phyloP scores from a whole-genome alignment of 1,284 basidiomycete species.

The Pseudozyma pruni region DNA sequence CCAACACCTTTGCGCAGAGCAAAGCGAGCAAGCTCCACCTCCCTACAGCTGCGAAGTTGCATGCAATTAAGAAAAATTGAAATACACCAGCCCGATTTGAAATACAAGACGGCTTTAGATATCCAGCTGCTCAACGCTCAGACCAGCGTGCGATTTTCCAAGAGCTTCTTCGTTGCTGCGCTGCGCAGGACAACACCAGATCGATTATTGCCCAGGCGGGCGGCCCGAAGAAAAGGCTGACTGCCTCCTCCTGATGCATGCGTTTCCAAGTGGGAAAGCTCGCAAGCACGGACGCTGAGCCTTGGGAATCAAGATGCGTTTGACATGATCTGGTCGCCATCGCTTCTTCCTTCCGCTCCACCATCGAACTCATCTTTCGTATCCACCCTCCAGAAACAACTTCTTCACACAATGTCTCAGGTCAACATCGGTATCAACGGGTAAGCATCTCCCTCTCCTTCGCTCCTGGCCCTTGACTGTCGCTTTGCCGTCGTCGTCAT shows the following conservation, averaged over 20 bases:
- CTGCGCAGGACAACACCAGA: not conserved
- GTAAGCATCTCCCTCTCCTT: constrained; percentile 32
- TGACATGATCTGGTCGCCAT: constrained; percentile 5
- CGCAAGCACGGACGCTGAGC: no score
- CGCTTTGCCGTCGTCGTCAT: not conserved
- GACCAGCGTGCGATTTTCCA: constrained; percentile 24
- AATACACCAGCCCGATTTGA: constrained; percentile 13
- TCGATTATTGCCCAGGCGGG: constrained; percentile 8
- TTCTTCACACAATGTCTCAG: constrained; percentile 52
- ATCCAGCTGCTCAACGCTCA: constrained; percentile 4
- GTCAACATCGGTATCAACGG: constrained; percentile 65
- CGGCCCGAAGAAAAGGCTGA: not conserved
- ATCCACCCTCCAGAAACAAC: constrained; percentile 12
- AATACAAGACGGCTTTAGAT: not conserved
- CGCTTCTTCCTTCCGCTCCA: constrained; percentile 22
- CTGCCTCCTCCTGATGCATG: no score
- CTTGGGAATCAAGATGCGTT: no score
- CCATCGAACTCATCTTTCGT: constrained; percentile 25
- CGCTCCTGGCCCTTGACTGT: not conserved
- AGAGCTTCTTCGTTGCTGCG: constrained; percentile 17
- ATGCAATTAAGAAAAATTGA: constrained; percentile 3
- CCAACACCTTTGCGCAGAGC: no score
- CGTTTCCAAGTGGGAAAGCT: no score
- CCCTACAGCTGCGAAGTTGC: not conserved
- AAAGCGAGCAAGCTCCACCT: not conserved